phyloP scores from a whole-genome alignment of 768 basidiomycete genomes.

The Pleurotus giganteus region DNA sequence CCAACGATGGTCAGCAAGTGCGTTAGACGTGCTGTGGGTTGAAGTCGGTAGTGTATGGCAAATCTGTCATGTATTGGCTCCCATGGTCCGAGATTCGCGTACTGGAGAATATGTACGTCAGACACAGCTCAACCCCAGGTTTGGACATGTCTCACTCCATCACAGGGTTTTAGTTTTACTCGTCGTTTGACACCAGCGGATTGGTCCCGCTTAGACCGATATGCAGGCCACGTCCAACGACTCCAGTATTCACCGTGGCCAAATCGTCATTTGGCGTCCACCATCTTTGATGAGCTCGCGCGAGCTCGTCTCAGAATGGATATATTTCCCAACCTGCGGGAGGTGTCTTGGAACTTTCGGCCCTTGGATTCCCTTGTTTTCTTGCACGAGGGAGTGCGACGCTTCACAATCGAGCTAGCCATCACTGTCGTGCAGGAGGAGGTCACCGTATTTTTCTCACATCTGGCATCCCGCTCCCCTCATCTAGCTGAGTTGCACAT shows the following conservation, averaged over 20 bases:
- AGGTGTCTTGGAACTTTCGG: slow-evolving; percentile 10
- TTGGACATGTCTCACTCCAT: slow-evolving; percentile 2
- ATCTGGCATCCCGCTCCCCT: too few species aligned
- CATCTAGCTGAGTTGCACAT: too few species aligned
- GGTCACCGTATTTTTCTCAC: too few species aligned
- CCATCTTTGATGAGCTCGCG: slow-evolving; percentile 26
- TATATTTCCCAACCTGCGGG: not conserved
- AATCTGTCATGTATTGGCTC: slow-evolving; percentile 43
- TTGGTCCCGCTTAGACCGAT: slow-evolving; percentile 58
- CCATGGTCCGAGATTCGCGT: slow-evolving; percentile 50
- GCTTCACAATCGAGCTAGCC: too few species aligned
- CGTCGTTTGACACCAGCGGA: slow-evolving; percentile 40
- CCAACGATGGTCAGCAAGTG: slow-evolving; percentile 45
- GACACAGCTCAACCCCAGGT: slow-evolving; percentile 15
- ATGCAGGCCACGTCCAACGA: slow-evolving; percentile 45
- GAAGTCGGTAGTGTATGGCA: slow-evolving; percentile 44
- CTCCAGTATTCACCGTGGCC: slow-evolving; percentile 12
- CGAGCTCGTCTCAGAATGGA: not conserved
- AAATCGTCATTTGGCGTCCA: slow-evolving; percentile 27
- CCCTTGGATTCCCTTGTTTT: slow-evolving; percentile 42
- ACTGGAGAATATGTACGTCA: slow-evolving; percentile 24
- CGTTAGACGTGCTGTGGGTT: slow-evolving; percentile 52
- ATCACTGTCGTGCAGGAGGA: too few species aligned
- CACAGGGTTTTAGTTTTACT: slow-evolving; percentile 40
- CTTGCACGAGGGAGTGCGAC: slow-evolving; percentile 51